Conservation (phyloP, 2,329 filamentous ascomycete genomes). For the Neobulgaria alba region DNA sequence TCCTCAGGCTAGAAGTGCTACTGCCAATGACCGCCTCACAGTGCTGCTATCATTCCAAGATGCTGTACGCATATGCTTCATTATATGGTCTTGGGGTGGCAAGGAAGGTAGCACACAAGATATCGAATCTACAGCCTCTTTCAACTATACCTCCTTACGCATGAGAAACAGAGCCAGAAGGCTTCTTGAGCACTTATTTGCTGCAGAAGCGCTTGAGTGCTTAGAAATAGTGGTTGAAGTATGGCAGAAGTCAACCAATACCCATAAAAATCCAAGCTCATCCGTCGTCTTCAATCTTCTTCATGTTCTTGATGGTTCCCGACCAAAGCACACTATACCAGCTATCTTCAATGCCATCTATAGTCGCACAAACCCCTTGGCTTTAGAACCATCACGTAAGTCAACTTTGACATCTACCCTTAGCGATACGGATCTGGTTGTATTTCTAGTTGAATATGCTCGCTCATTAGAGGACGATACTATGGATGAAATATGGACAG, state of each 20-base stretch:
- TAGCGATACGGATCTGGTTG: constrained; percentile 73
- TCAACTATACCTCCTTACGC: constrained; percentile 80
- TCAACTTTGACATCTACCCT: constrained; percentile 84
- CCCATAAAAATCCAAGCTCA: constrained; percentile 40
- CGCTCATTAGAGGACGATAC: constrained; percentile 89
- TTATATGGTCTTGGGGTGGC: constrained; percentile 88
- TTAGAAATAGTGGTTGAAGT: constrained; percentile 83
- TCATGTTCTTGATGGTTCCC: constrained; percentile 82
- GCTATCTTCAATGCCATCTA: constrained; percentile 95
- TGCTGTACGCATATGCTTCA: constrained; percentile 83
- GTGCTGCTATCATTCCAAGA: constrained; percentile 96
- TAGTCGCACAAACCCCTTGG: constrained; percentile 78
- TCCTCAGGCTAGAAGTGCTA: constrained; percentile 67
- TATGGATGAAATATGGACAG: constrained; percentile 96
- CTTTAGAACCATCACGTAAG: constrained; percentile 69
- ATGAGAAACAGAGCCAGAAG: constrained; percentile 85
- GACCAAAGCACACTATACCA: constrained; percentile 84
- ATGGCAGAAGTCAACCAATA: constrained; percentile 54
- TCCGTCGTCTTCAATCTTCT: constrained; percentile 74
- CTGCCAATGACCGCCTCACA: constrained; percentile 88
- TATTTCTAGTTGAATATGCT: constrained; percentile 86
- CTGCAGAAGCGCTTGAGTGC: constrained; percentile 85
- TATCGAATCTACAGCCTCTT: constrained; percentile 64
- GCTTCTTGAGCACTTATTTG: constrained; percentile 85
- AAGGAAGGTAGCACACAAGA: constrained; percentile 56